Percentiles rank a stretch among this genome's conserved stretches.
Conservation (phyloP, 2,329 filamentous ascomycete genomes). For the Nannizziopsis barbatae region DNA sequence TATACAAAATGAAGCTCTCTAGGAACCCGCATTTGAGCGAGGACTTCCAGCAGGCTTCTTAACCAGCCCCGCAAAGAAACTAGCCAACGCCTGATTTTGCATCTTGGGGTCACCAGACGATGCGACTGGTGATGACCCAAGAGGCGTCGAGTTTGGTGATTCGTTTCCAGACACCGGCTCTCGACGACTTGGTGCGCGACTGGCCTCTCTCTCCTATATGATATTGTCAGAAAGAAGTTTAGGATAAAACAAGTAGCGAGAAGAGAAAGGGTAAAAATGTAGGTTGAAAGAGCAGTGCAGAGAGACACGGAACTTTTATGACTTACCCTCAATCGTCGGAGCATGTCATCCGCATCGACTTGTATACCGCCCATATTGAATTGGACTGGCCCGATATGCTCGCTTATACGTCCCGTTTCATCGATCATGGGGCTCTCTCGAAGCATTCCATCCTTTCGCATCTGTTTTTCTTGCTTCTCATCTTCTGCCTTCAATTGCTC, state of each 20-base stretch:
- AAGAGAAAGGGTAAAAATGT: neutral
- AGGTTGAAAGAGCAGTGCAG: neutral
- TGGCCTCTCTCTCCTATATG: constrained; percentile 36
- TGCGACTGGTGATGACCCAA: constrained; percentile 17
- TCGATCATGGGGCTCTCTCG: constrained; percentile 29
- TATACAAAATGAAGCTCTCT: neutral
- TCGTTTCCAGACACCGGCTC: constrained; percentile 21
- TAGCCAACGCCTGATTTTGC: constrained; percentile 50
- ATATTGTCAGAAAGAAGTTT: neutral
- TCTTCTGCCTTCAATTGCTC: constrained; percentile 54
- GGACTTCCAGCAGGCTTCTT: constrained; percentile 38
- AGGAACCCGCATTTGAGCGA: constrained; percentile 23
- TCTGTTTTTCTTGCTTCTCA: constrained; percentile 31
- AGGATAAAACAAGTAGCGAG: constrained; percentile 3
- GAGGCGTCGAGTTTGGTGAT: constrained; percentile 19
- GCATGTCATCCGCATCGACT: constrained; percentile 86
- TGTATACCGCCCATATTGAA: constrained; percentile 99
- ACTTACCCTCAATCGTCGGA: constrained; percentile 68
- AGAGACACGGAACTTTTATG: neutral
- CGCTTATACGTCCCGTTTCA: constrained; percentile 43
- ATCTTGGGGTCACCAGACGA: constrained; percentile 36
- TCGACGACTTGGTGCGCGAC: constrained; percentile 26
- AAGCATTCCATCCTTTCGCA: constrained; percentile 23
- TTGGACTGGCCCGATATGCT: constrained; percentile 87
- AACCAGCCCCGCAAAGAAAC: constrained; percentile 50